Evolutionary conservation across 1,139 yeast genomes (phyloP).

Genomic region (Geotrichum siamense): DNA sequence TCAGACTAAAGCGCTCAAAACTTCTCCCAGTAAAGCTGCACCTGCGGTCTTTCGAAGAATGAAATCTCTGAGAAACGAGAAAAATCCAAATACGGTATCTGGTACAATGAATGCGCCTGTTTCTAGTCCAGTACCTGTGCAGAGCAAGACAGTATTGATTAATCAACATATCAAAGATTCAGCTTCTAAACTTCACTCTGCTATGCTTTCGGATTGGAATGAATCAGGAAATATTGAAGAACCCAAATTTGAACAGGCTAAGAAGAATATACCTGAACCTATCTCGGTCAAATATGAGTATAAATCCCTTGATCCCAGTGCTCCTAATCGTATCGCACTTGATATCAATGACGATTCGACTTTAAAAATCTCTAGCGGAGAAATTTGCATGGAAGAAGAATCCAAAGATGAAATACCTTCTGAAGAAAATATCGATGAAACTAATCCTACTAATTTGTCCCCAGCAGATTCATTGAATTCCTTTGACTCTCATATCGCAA

Average conservation of each 20-base stretch:
- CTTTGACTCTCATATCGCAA: constrained; percentile 21
- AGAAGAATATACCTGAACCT: constrained; percentile 3
- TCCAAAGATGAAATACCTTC: neutral
- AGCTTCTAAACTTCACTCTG: neutral
- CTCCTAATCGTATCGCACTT: constrained; percentile 1
- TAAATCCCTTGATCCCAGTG: constrained; percentile 11
- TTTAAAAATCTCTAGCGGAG: neutral
- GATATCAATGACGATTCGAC: neutral
- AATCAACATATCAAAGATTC: neutral
- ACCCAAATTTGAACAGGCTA: neutral
- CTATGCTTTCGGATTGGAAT: neutral
- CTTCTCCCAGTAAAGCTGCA: constrained; percentile 14
- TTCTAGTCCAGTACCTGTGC: neutral
- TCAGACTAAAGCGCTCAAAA: constrained; percentile 10
- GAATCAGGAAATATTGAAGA: neutral
- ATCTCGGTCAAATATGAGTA: neutral
- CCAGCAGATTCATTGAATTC: constrained; percentile 11
- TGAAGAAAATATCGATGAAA: neutral
- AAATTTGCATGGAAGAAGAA: neutral
- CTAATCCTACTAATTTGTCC: constrained; percentile 1
- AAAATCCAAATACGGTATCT: constrained; percentile 2
- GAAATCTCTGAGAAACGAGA: constrained; percentile 14
- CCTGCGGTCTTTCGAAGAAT: constrained; percentile 18
- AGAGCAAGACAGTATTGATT: neutral
- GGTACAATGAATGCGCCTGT: neutral